phyloP scores from a whole-genome alignment of 768 basidiomycete species.

The Termitomyces titanicus region DNA sequence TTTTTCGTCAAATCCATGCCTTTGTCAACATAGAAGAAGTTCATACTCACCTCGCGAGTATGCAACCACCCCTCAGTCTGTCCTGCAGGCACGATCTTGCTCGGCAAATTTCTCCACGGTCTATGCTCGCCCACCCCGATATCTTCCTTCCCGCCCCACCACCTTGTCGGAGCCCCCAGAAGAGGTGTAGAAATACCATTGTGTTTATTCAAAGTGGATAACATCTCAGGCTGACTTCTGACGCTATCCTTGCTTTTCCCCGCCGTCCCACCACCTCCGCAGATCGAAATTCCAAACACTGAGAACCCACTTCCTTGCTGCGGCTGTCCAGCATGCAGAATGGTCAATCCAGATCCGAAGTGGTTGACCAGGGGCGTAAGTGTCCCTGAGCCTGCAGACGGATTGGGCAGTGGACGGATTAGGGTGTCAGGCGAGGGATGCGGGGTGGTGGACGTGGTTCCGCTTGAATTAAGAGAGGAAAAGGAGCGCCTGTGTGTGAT shows the following conservation, averaged over 20 bases:
- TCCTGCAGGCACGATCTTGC: constrained; percentile 32
- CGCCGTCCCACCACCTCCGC: neutral
- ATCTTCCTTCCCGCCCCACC: neutral
- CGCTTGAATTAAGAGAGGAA: neutral
- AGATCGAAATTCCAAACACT: neutral
- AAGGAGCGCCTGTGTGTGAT: no score
- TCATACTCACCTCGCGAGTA: constrained; percentile 29
- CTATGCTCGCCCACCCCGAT: constrained; percentile 7
- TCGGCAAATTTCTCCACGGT: constrained; percentile 26
- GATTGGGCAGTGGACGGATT: neutral
- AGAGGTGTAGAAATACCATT: neutral
- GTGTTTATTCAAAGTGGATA: neutral
- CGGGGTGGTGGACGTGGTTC: constrained; percentile 3
- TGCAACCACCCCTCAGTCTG: constrained; percentile 35
- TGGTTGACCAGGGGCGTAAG: constrained; percentile 6
- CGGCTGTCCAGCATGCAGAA: neutral
- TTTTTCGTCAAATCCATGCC: constrained; percentile 4
- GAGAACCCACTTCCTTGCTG: neutral
- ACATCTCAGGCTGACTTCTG: neutral
- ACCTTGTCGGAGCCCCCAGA: neutral
- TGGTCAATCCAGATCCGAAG: constrained; percentile 6
- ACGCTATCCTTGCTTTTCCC: neutral
- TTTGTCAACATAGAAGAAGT: neutral
- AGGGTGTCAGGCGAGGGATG: no score
- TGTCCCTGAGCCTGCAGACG: neutral